Evolutionary conservation across 1,284 basidiomycete species (phyloP), one percentile per base, ranked within the genome.

Genomic region (Sphagnurus paluster): DNA sequence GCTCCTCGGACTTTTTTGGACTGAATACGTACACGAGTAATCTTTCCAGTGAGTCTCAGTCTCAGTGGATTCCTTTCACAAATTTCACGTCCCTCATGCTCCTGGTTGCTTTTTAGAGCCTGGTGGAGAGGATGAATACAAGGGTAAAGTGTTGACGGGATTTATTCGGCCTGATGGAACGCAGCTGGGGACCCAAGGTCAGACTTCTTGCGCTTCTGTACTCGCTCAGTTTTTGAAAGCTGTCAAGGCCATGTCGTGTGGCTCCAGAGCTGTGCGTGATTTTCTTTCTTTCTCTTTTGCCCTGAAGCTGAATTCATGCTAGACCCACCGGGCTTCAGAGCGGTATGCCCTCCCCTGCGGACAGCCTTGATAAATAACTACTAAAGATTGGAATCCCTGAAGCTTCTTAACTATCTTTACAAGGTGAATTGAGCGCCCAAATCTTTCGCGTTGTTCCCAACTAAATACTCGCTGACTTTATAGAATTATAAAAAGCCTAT

Each of bases 11-110:
- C 56, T 87, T 87, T 64, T 81, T 84, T 57, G 83, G 80, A 24
- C 76, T 82, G 71, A 84, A 87, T 66, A 84, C 83, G 8, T 89
- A 89, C 65, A 84, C 85, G 2, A 84, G 79, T 34, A 84, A 87
- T 60, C 71, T 85, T 14, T 77, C 80, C 66, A 76, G 80, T 82
- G 53, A 59, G 76, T 74, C 1, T 19, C n/a, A 34, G 14, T 34
- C n/a, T 32, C 10, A 10, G 10, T 34, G 10, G n/a, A 34, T 34
- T 16, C 16, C n/a, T 34, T 16, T 34, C 32, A 17, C 5, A 5
- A 6, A 34, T 34, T 34, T 5, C 20, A 14, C 14, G 11, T 25
- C 17, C 5, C 28, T 32, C 13, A 5, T 21, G 8, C 24, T 32
- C 4, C 37, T 24, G 34, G 39, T 39, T 11, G 39, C 40, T 11